Evolutionary conservation across 2,329 filamentous ascomycete genomes (phyloP).

Genomic region (Exophiala viscosa): DNA sequence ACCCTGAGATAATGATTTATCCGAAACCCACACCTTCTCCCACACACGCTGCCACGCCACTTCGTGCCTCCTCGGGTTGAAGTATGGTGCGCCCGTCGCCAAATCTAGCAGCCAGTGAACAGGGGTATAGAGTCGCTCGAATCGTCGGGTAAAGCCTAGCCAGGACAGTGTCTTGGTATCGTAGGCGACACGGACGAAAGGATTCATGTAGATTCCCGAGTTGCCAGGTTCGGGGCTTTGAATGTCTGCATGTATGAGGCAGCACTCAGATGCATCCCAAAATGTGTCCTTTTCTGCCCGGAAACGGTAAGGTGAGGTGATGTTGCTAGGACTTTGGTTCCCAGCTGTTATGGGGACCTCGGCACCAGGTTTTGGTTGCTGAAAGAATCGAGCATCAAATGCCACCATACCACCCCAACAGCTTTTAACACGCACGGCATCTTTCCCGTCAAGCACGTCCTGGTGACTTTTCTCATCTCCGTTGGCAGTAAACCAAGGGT

Average conservation of each 20-base stretch:
- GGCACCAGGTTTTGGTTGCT: constrained; percentile 25
- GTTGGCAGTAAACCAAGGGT: constrained; percentile 62
- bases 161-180: constrained; percentile 54
- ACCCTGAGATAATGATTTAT: constrained; percentile 30
- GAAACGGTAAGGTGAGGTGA: constrained; percentile 45
- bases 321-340: constrained; percentile 26
- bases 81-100: constrained; percentile 54
- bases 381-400: constrained; percentile 47
- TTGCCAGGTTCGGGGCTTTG: constrained; percentile 40
- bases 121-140: constrained; percentile 61
- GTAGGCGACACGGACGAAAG: constrained; percentile 70
- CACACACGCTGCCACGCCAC: constrained; percentile 50
- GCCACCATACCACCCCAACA: constrained; percentile 75
- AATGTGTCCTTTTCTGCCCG: constrained; percentile 57
- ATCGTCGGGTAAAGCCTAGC: constrained; percentile 58
- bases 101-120: constrained; percentile 58
- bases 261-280: constrained; percentile 63
- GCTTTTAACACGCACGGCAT: constrained; percentile 64
- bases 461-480: constrained; percentile 53
- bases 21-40: constrained; percentile 41
- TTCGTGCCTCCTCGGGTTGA: constrained; percentile 60
- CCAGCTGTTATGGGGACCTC: constrained; percentile 16
- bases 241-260: constrained; percentile 53
- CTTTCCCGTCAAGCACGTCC: constrained; percentile 58
- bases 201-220: constrained; percentile 68